A percentile compares a stretch with the other conserved stretches of the same genome.
phyloP scores from a whole-genome alignment of 345 rosid genomes.

The Triadica sebifera region DNA sequence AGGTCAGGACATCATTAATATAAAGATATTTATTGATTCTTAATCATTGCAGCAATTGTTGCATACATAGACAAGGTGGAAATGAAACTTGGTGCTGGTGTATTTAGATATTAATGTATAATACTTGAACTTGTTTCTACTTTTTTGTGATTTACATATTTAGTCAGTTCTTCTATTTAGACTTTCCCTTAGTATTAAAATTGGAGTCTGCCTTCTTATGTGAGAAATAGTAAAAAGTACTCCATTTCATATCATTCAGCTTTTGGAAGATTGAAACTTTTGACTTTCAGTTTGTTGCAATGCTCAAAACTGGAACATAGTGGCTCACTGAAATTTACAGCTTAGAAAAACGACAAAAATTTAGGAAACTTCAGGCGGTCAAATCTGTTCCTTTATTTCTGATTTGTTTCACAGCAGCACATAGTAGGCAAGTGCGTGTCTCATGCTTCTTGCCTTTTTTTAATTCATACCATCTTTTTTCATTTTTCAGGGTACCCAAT shows the following conservation, averaged over 20 bases:
- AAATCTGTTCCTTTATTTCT: neutral
- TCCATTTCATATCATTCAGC: neutral
- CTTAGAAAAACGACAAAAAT: neutral
- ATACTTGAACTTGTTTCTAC: neutral
- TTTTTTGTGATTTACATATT: neutral
- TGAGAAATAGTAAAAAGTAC: neutral
- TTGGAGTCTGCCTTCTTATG: neutral
- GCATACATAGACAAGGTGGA: constrained; percentile 1
- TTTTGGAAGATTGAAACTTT: neutral
- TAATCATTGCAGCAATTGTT: neutral
- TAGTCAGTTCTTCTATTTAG: neutral
- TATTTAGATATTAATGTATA: neutral
- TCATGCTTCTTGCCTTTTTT: neutral
- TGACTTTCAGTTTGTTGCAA: neutral
- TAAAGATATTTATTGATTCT: neutral
- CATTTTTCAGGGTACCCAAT: constrained; percentile 76
- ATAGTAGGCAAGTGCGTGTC: neutral
- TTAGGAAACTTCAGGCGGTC: neutral
- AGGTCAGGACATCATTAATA: constrained; percentile 48
- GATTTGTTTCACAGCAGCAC: neutral
- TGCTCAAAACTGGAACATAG: neutral
- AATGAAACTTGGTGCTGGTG: neutral
- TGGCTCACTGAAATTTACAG: constrained; percentile 6
- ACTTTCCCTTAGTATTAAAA: neutral
- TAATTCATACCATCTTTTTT: constrained; percentile 25